A percentile compares a stretch with the other conserved stretches of the same genome.
Evolutionary conservation across 2,329 filamentous ascomycete species (phyloP).

Genomic region (Fusarium phyllophilum): DNA sequence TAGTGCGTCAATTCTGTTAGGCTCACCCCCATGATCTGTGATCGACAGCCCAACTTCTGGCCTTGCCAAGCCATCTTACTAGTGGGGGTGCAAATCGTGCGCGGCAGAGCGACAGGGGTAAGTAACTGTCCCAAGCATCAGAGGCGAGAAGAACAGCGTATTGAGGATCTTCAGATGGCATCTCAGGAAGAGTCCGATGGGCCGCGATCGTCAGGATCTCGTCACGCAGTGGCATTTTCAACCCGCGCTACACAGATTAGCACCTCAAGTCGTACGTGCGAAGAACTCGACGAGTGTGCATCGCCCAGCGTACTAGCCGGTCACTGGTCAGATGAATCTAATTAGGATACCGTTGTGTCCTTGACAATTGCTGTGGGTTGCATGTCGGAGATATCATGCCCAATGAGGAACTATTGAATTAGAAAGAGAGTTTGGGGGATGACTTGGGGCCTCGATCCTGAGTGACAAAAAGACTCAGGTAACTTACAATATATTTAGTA

Average conservation of each 20-base stretch:
- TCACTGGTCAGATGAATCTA: not conserved
- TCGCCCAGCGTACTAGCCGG: fast-evolving
- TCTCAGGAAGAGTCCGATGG: fast-evolving
- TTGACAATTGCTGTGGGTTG: fast-evolving
- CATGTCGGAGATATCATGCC: fast-evolving
- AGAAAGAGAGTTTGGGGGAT: no score
- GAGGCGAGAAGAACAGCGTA: no score
- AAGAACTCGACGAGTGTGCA: not conserved
- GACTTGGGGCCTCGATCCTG: no score
- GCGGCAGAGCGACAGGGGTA: not conserved
- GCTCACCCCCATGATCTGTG: no score
- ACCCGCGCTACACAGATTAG: no score
- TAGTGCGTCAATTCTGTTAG: fast-evolving
- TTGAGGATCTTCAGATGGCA: not conserved
- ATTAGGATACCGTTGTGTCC: fast-evolving
- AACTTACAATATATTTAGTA: no score
- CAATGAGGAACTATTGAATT: fast-evolving
- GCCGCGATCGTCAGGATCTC: fast-evolving
- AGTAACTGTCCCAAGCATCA: fast-evolving
- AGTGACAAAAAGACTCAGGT: no score
- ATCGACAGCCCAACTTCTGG: fast-evolving
- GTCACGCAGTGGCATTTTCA: fast-evolving
- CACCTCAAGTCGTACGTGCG: no score
- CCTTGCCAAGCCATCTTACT: not conserved
- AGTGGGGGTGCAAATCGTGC: fast-evolving